These are phyloP conservation scores for Dryas alaskensis DNA, from an alignment of 306 rosid genomes.

Conservation along the genomic window DNA sequence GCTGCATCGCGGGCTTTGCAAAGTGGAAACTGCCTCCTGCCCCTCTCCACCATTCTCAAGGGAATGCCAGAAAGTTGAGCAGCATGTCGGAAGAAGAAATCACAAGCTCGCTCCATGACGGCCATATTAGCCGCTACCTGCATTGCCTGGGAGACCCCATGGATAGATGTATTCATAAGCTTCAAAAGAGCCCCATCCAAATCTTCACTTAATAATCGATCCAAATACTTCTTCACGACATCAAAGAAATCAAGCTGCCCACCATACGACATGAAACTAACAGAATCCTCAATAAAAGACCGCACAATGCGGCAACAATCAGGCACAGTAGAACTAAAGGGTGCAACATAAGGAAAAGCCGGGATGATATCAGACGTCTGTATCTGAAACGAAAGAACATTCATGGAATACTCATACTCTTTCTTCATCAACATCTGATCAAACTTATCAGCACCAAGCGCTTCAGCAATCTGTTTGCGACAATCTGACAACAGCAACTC, in stretches of 20 bases:
- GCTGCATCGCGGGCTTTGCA: slow-evolving; percentile 89
- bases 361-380: slow-evolving; percentile 82
- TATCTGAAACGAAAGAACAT: slow-evolving; percentile 92
- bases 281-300: slow-evolving; percentile 95
- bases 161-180: slow-evolving; percentile 69
- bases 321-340: slow-evolving; percentile 88
- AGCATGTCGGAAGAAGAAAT: slow-evolving; percentile 95
- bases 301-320: slow-evolving; percentile 97
- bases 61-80: slow-evolving; percentile 98
- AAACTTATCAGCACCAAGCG: slow-evolving; percentile 79
- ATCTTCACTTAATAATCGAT: slow-evolving; percentile 73
- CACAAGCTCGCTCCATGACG: slow-evolving; percentile 93
- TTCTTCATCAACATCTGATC: slow-evolving; percentile 98
- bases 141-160: slow-evolving; percentile 91
- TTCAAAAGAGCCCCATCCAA: slow-evolving; percentile 77
- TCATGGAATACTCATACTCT: slow-evolving; percentile 96
- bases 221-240: slow-evolving; percentile 89
- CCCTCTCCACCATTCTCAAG: slow-evolving; percentile 89
- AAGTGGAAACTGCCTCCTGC: slow-evolving; percentile 83
- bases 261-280: slow-evolving; percentile 94
- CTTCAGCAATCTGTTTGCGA: slow-evolving; percentile 86
- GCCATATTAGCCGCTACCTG: slow-evolving; percentile 97
- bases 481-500: slow-evolving; percentile 88
- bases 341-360: slow-evolving; percentile 90
- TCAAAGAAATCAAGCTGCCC: slow-evolving; percentile 96